Evolutionary conservation across 1,284 basidiomycete species (phyloP), one percentile per base, ranked within the genome.

Genomic region (Pterulicium gracile): DNA sequence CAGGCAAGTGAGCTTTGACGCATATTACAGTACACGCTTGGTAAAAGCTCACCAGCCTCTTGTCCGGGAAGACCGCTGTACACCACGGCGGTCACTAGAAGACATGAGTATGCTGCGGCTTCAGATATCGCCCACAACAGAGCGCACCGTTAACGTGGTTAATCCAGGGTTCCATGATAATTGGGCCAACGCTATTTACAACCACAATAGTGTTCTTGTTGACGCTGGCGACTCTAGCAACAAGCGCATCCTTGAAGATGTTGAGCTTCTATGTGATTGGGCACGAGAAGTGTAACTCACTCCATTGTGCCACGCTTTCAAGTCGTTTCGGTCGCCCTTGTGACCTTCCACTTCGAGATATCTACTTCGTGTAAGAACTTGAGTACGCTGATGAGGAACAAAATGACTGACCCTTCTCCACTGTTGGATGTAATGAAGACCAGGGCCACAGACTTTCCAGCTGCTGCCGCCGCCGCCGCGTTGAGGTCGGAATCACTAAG

Each of bases 121-220:
- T 40, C n/a, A 10, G n/a, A 21, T 24, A 5, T 44, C 44, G 14
- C 17, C 12, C 14, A 36, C 24, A 13, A 49, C 20, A 46, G 27
- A 21, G 35, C 75, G 65, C 51, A 81, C 70, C 68, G 55, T 81
- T 81, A 3, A 64, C 61, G 51, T 79, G 62, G 17, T 79, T 70
- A 42, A 84, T 77, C 82, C 82, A 86, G 5, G 68, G 55, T 57
- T 86, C 81, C 56, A 84, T 67, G 21, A 72, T 66, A 21, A 86
- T 73, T 0, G 81, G 75, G 0, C 83, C 83, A 43, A 83, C 81
- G n/a, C 73, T 73, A 57, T 89, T 80, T 5, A 88, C 72, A 3
- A 89, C 75, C 19, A 89, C 86, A 24, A 89, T 70, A 0, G 83
- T 87, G 58, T 85, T 81, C 48, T 72, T 65, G 55, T 77, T 79